These are phyloP conservation scores for Backusella parvicylindrica DNA, from an alignment of 192 early-diverging fungal species.

Conservation along the genomic window DNA sequence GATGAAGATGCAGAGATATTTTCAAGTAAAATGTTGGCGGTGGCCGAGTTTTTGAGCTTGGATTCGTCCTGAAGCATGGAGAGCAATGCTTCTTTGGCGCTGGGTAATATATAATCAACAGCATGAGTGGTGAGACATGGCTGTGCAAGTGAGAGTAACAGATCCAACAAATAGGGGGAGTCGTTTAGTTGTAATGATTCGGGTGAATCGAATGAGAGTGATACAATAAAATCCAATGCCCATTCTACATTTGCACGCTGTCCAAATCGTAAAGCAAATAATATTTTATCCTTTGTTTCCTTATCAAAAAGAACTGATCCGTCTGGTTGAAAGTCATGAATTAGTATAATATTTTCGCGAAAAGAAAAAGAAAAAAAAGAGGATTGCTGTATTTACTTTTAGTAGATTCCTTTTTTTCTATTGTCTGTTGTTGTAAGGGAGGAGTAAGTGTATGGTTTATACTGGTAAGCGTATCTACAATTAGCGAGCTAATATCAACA, in stretches of 20 bases:
- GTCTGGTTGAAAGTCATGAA: neutral
- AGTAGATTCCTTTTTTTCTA: neutral
- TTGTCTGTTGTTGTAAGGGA: neutral
- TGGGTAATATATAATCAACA: neutral
- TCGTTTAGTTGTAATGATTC: slow-evolving; percentile 57
- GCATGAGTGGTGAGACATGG: neutral
- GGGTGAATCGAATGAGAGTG: slow-evolving; percentile 52
- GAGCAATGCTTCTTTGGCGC: neutral
- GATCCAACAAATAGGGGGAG: slow-evolving; percentile 47
- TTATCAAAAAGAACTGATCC: neutral
- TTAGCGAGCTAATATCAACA: neutral
- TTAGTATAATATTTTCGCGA: neutral
- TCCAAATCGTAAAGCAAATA: slow-evolving; percentile 64
- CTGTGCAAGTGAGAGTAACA: neutral
- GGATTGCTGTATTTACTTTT: neutral
- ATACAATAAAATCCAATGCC: slow-evolving; percentile 69
- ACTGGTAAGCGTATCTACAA: neutral
- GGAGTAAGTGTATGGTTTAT: neutral
- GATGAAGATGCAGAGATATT: neutral
- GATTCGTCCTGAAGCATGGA: neutral
- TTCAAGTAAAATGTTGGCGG: neutral
- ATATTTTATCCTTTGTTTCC: slow-evolving; percentile 51
- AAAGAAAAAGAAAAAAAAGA: neutral
- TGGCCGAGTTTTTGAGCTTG: neutral
- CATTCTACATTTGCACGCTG: slow-evolving; percentile 78